Evolutionary conservation across 495 filamentous ascomycete species (phyloP).

Genomic region (Pseudomonodictys pantanalensis): DNA sequence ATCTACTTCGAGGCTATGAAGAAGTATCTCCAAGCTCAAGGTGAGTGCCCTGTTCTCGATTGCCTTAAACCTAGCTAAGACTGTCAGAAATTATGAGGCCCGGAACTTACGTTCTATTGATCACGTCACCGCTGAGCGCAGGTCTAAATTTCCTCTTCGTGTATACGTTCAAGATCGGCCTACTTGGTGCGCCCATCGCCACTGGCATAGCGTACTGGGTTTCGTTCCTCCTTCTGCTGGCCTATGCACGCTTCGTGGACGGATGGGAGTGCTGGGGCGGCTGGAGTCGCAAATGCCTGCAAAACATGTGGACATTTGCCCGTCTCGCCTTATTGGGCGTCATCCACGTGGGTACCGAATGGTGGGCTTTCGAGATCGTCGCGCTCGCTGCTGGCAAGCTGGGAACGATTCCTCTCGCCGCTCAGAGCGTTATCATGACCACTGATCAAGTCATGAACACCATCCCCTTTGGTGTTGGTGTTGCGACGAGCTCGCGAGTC

Average conservation of each 20-base stretch:
- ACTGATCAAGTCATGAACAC: conserved; percentile 91
- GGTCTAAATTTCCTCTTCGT: conserved; percentile 77
- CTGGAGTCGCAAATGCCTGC: conserved; percentile 61
- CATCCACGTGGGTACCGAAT: conserved; percentile 89
- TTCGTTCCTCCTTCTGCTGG: conserved; percentile 73
- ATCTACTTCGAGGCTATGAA: conserved; percentile 91
- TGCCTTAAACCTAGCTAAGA: conserved; percentile 19
- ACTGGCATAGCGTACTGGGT: conserved; percentile 86
- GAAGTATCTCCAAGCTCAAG: conserved; percentile 89
- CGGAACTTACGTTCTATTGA: conserved; percentile 80
- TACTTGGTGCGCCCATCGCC: conserved; percentile 79
- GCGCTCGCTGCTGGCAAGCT: conserved; percentile 80
- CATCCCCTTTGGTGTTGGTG: conserved; percentile 85
- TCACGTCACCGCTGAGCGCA: conserved; percentile 78
- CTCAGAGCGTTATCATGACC: conserved; percentile 93
- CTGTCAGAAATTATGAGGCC: conserved; percentile 75
- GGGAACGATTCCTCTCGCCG: conserved; percentile 77
- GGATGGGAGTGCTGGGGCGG: conserved; percentile 85
- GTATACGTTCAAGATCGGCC: conserved; percentile 64
- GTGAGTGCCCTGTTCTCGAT: conserved; percentile 40
- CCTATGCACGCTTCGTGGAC: conserved; percentile 68
- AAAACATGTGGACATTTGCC: conserved; percentile 69
- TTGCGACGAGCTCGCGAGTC: conserved; percentile 75
- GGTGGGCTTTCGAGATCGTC: conserved; percentile 98
- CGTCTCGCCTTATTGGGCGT: conserved; percentile 74